Evolutionary conservation across 164 flowering plant species (phyloP).

Genomic region (Cinnamomum chago): DNA sequence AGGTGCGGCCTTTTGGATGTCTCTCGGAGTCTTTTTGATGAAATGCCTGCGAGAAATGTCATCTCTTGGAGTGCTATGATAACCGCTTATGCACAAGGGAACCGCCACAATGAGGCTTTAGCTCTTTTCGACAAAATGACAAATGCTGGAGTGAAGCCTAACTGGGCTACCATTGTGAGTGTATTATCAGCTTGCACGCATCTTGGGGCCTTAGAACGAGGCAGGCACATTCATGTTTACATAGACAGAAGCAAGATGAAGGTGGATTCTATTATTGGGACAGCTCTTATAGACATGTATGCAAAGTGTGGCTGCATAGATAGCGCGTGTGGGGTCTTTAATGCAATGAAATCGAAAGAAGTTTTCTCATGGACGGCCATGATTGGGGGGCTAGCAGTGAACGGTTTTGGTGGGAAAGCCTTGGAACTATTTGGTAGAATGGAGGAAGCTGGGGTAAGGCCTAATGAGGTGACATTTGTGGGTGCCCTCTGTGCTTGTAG

Average conservation of each 20-base stretch:
- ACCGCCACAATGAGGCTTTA: constrained; percentile 6
- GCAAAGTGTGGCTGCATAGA: constrained; percentile 56
- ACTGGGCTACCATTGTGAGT: constrained; percentile 16
- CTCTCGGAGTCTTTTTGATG: constrained; percentile 9
- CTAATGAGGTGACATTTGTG: constrained; percentile 13
- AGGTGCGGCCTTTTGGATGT: constrained; percentile 4
- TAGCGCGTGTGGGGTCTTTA: constrained; percentile 9
- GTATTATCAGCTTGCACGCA: constrained; percentile 13
- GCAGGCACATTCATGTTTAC: constrained; percentile 9
- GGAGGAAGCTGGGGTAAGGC: constrained; percentile 13
- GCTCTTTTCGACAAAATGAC: constrained; percentile 11
- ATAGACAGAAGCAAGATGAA: constrained; percentile 11
- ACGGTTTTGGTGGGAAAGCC: constrained; percentile 13
- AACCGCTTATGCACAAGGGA: constrained; percentile 12
- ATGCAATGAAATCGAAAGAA: constrained; percentile 1
- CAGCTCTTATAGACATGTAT: constrained; percentile 61
- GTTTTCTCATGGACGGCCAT: constrained; percentile 15
- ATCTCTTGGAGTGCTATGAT: constrained; percentile 19
- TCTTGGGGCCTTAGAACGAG: constrained; percentile 14
- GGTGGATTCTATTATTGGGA: constrained; percentile 20
- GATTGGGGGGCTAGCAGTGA: constrained; percentile 15
- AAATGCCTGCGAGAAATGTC: constrained; percentile 12
- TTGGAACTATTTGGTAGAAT: constrained; percentile 10
- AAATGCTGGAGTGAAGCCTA: constrained; percentile 3
- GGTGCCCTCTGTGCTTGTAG: constrained; percentile 14